Conservation (phyloP, 2,329 filamentous ascomycete genomes). For the Calonectria ilicicola region DNA sequence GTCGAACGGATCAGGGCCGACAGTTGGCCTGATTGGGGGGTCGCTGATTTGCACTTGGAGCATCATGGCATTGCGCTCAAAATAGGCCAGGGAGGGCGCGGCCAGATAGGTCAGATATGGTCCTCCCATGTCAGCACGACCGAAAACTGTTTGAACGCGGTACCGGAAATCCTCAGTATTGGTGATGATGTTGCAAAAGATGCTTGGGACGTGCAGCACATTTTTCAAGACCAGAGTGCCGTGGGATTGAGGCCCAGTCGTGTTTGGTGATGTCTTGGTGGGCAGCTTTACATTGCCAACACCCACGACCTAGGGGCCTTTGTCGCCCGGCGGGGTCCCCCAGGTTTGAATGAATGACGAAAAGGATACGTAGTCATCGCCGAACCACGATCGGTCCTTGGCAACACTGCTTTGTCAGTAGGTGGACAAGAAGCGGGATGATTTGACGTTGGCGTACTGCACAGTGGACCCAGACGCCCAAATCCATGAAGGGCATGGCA, state of each 20-base stretch:
- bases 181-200: slow-evolving; percentile 5
- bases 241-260: not conserved
- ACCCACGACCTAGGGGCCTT: not conserved
- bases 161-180: not conserved
- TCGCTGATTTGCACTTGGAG: not conserved
- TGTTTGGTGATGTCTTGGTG: not conserved
- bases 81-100: not conserved
- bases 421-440: not conserved
- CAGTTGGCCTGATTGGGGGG: not conserved
- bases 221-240: not conserved
- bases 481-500: slow-evolving; percentile 1
- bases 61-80: not conserved
- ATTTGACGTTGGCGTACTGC: not conserved
- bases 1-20: not conserved
- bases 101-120: not conserved
- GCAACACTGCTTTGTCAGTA: not conserved
- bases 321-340: not conserved
- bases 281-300: slow-evolving; percentile 12
- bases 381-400: slow-evolving; percentile 2
- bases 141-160: not conserved
- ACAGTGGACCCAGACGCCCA: not conserved
- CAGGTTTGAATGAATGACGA: not conserved
- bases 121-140: not conserved
- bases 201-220: slow-evolving; percentile 30
- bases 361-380: not conserved